A percentile compares a stretch with the other conserved stretches of the same genome.
phyloP scores from a whole-genome alignment of 1,139 yeast species.

The Scheffersomyces lignicola region DNA sequence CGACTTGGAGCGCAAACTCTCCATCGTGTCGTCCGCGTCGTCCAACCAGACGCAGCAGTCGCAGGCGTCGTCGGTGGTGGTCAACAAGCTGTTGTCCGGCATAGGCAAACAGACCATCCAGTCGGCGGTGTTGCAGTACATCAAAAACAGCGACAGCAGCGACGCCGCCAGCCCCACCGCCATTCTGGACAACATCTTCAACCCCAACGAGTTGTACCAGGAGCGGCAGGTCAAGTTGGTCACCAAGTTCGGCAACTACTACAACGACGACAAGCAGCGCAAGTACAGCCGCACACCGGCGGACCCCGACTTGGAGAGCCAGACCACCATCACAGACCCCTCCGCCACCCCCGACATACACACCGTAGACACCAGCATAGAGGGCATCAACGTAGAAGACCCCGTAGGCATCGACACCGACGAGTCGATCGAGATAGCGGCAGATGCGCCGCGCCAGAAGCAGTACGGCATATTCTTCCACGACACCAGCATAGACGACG shows the following conservation, averaged over 20 bases:
- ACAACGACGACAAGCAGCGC: slow-evolving; percentile 20
- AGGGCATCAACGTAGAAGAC: slow-evolving; percentile 2
- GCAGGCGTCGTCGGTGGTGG: slow-evolving; percentile 30
- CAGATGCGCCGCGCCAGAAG: neutral
- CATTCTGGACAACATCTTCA: slow-evolving; percentile 19
- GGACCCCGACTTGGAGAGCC: neutral
- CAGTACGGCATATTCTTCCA: slow-evolving; percentile 1
- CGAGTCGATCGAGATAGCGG: slow-evolving; percentile 1
- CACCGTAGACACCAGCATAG: slow-evolving; percentile 2
- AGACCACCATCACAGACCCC: neutral
- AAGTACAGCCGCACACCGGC: no score
- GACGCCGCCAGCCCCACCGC: slow-evolving; percentile 15
- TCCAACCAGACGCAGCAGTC: slow-evolving; percentile 20
- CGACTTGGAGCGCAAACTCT: slow-evolving; percentile 34
- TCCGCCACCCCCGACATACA: neutral
- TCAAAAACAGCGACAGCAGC: slow-evolving; percentile 20
- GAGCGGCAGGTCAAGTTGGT: slow-evolving; percentile 36
- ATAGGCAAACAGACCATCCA: slow-evolving; percentile 32
- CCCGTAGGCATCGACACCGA: neutral
- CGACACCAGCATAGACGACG: slow-evolving; percentile 7
- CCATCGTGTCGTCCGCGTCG: slow-evolving; percentile 21
- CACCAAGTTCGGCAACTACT: slow-evolving; percentile 30
- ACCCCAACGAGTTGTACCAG: slow-evolving; percentile 37
- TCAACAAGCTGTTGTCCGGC: slow-evolving; percentile 27
- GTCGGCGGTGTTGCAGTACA: slow-evolving; percentile 31